Conservation (phyloP, 1,139 yeast genomes). For the Kluyveromyces sp. region DNA sequence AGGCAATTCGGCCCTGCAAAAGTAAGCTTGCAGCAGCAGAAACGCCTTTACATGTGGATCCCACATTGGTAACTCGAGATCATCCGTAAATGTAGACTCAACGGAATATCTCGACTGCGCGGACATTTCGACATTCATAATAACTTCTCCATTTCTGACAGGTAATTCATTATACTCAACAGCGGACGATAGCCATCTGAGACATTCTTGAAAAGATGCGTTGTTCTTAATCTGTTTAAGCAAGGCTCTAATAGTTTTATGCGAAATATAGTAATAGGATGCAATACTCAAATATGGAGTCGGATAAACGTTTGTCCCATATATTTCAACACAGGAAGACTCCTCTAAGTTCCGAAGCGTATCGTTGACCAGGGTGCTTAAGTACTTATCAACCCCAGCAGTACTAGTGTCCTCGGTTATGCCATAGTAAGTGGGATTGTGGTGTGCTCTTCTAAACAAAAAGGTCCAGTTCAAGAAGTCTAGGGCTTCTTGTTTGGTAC, state of each 20-base stretch:
- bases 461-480: slow-evolving; percentile 95
- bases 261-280: slow-evolving; percentile 90
- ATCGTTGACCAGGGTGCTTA: slow-evolving; percentile 64
- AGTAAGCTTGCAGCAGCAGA: slow-evolving; percentile 77
- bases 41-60: slow-evolving; percentile 94
- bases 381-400: slow-evolving; percentile 62
- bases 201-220: slow-evolving; percentile 60
- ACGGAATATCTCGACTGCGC: slow-evolving; percentile 73
- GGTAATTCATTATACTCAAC: slow-evolving; percentile 89
- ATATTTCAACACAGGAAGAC: slow-evolving; percentile 59
- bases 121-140: slow-evolving; percentile 86
- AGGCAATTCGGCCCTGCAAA: slow-evolving; percentile 79
- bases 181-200: slow-evolving; percentile 70
- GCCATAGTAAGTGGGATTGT: slow-evolving; percentile 92
- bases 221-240: slow-evolving; percentile 44
- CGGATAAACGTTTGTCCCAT: slow-evolving; percentile 45
- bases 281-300: slow-evolving; percentile 83
- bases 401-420: slow-evolving; percentile 57
- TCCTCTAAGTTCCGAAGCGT: slow-evolving; percentile 62
- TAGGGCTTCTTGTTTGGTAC: slow-evolving; percentile 78
- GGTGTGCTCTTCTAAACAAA: slow-evolving; percentile 85
- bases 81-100: slow-evolving; percentile 32
- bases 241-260: slow-evolving; percentile 72
- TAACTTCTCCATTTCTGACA: slow-evolving; percentile 91
- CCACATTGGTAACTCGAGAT: slow-evolving; percentile 65